These are phyloP conservation scores for Caryopteris hybrid DNA, from an alignment of 305 asterid genomes.

Conservation along the genomic window DNA sequence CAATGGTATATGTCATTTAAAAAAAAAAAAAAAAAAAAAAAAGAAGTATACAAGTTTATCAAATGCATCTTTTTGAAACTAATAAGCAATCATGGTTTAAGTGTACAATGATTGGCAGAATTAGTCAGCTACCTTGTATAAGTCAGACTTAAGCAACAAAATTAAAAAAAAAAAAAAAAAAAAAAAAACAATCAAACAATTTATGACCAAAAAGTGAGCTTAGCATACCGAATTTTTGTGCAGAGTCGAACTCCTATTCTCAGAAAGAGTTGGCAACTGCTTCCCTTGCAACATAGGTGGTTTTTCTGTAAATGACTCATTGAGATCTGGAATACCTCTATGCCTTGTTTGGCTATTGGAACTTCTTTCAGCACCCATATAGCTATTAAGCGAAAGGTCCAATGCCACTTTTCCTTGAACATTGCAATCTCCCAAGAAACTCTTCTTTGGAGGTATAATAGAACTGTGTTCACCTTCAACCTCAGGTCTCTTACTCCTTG, in stretches of 20 bases:
- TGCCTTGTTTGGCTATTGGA: conserved; percentile 13
- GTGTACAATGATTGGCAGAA: too few species aligned
- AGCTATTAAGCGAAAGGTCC: conserved; percentile 46
- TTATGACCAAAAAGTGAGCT: too few species aligned
- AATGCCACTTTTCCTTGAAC: conserved; percentile 20
- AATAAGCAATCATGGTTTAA: too few species aligned
- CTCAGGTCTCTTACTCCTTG: conserved; percentile 24
- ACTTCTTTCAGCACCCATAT: conserved; percentile 19
- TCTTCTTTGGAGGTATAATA: conserved; percentile 18
- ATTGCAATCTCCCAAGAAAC: conserved; percentile 13
- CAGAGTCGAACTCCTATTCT: conserved; percentile 25
- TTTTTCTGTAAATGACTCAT: conserved; percentile 38
- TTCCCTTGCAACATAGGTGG: conserved; percentile 22
- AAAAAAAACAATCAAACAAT: too few species aligned
- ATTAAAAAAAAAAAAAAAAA: not conserved
- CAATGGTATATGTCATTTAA: too few species aligned
- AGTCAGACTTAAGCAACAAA: too few species aligned
- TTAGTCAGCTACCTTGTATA: too few species aligned
- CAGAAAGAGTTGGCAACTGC: conserved; percentile 24
- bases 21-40: too few species aligned
- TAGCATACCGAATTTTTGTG: conserved; percentile 40
- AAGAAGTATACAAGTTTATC: too few species aligned
- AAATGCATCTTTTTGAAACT: too few species aligned
- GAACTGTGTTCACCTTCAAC: conserved; percentile 18
- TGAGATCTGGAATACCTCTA: conserved; percentile 54